Evolutionary conservation across 352 stramenopile genomes (phyloP), one percentile per base, ranked within the genome.

Genomic region (Pythium pyrilobum): DNA sequence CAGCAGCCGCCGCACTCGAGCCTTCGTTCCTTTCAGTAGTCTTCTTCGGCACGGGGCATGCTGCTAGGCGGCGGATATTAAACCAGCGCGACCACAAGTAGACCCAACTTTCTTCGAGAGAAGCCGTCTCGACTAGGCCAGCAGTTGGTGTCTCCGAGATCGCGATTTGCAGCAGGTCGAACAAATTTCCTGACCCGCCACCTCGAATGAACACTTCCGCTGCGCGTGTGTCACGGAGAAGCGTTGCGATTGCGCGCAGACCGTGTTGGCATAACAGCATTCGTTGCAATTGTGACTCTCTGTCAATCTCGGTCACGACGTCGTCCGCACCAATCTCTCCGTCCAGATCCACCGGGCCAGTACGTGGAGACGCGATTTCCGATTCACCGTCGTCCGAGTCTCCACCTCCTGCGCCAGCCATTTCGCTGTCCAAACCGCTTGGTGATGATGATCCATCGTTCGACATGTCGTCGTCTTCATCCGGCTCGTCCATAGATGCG

Each of bases 381-480:
- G 70, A 81, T 49, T 90, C 81, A 6, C 52, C 66, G 52, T 87
- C 81, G 24, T 64, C 56, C 11, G 79, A 88, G 20, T 89, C 79
- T 18, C 75, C 78, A 23, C 66, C 67, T 23, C 67, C 67, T 21
- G 57, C 56, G 20, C 64, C 63, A 15, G 56, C 58, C 72, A 84
- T 87, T 56, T 86, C 76, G 39, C 71, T 90, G 56, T 93, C 82
- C 67, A 89, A 75, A 10, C 65, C 76, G n/a, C 72, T 81, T 33
- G 82, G 80, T 7, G 81, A 88, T 0, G 78, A 64, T 21, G 78
- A 89, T 24, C 76, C 82, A 64, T 91, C 82, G 54, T 93, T 89
- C 16, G 83, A 92, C 77, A 91, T 92, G n/a, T 91, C 83, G 28
- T 80, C 72, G 23, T 93, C 83, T 25, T 93, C 81, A 54, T 92